These are phyloP conservation scores for Myxozyma geophila DNA, from an alignment of 805 yeast genomes.

Conservation along the genomic window DNA sequence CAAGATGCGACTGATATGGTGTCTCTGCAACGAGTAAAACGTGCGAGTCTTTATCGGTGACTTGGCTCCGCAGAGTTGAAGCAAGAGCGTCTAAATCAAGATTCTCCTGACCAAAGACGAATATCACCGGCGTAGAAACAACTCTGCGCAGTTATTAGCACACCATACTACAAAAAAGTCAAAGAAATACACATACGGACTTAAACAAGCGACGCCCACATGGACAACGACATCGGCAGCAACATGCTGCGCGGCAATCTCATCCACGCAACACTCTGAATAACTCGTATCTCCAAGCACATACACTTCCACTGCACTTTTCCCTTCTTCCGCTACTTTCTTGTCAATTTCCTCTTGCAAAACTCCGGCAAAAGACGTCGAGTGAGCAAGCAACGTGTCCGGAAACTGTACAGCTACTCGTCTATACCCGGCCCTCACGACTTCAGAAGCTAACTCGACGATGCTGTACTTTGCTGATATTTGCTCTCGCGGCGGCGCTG, in stretches of 20 bases:
- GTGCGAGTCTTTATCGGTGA: slow-evolving; percentile 49
- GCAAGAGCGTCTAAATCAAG: slow-evolving; percentile 52
- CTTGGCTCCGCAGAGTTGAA: slow-evolving; percentile 50
- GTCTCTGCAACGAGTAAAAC: slow-evolving; percentile 45
- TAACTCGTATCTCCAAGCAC: slow-evolving; percentile 94
- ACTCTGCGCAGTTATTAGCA: slow-evolving; percentile 44
- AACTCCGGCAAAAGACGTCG: slow-evolving; percentile 65
- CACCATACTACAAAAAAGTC: background rate
- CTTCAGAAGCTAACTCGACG: slow-evolving; percentile 24
- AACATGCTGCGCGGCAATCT: slow-evolving; percentile 95
- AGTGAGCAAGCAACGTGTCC: slow-evolving; percentile 75
- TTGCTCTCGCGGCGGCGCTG: slow-evolving; percentile 42
- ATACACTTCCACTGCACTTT: slow-evolving; percentile 55
- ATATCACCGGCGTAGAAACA: slow-evolving; percentile 71
- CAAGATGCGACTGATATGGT: slow-evolving; percentile 31
- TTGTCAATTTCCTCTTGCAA: slow-evolving; percentile 40
- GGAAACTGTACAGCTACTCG: slow-evolving; percentile 87
- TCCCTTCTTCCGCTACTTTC: background rate
- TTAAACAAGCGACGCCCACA: slow-evolving; percentile 93
- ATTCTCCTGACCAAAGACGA: slow-evolving; percentile 74
- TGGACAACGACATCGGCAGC: slow-evolving; percentile 83
- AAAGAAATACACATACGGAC: slow-evolving; percentile 49
- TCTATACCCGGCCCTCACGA: slow-evolving; percentile 42
- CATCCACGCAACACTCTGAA: slow-evolving; percentile 94
- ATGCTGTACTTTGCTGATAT: slow-evolving; percentile 54